These are phyloP conservation scores for Lachnellula occidentalis DNA, from an alignment of 2,329 filamentous ascomycete genomes.

Conservation along the genomic window DNA sequence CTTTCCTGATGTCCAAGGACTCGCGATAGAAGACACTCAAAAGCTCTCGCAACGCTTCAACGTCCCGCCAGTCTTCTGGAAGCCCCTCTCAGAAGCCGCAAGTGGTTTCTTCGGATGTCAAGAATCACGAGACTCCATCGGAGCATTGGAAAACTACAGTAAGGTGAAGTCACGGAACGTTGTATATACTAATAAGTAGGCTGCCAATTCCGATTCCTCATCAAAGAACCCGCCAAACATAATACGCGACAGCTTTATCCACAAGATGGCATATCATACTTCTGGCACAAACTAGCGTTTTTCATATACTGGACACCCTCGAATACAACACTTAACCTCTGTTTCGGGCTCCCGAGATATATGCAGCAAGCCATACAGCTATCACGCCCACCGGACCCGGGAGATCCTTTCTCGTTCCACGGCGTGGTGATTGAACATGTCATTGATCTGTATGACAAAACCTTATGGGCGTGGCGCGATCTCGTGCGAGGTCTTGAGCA, in stretches of 20 bases:
- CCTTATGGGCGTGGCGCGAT: constrained; percentile 38
- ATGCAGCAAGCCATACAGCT: background rate
- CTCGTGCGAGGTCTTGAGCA: constrained; percentile 31
- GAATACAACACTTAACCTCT: background rate
- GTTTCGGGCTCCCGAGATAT: background rate
- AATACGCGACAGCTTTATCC: background rate
- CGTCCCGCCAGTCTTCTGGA: no score
- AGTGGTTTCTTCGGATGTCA: no score
- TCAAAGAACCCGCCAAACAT: background rate
- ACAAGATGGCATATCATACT: background rate
- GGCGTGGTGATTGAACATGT: constrained; percentile 29
- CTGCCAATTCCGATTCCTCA: background rate
- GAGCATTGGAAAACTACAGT: no score
- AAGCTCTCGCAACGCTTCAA: no score
- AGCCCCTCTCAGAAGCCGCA: no score
- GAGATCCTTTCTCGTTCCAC: constrained; percentile 36
- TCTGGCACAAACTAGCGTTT: background rate
- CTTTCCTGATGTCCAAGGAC: no score
- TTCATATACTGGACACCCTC: background rate
- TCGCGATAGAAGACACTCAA: no score
- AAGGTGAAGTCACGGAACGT: no score
- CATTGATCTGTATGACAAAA: constrained; percentile 29
- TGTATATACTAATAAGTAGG: background rate
- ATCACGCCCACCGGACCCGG: background rate
- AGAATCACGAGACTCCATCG: no score